These are phyloP conservation scores for Litchi chinensis DNA, from an alignment of 345 rosid genomes.

Conservation along the genomic window DNA sequence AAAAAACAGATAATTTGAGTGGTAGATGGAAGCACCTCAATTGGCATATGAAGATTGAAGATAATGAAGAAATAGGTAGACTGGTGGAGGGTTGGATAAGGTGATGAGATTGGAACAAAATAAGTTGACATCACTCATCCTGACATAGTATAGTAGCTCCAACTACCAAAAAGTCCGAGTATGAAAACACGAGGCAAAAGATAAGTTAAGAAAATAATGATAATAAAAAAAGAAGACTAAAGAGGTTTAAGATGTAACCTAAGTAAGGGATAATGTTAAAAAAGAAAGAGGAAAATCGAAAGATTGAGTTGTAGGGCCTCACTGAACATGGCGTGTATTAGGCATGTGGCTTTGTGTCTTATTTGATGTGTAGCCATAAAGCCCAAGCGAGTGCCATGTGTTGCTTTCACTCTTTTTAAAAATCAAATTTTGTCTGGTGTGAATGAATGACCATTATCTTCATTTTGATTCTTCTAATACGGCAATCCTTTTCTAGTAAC, in stretches of 20 bases:
- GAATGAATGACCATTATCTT: constrained; percentile 1
- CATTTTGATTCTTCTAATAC: background rate
- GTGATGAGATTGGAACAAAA: background rate
- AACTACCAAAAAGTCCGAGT: background rate
- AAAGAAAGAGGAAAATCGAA: background rate
- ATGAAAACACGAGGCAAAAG: background rate
- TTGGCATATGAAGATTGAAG: background rate
- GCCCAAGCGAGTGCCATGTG: constrained; percentile 9
- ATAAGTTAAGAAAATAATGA: background rate
- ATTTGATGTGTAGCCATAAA: background rate
- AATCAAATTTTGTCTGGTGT: constrained; percentile 14
- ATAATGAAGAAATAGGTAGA: background rate
- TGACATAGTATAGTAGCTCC: background rate
- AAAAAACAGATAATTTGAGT: too few relatives aligned
- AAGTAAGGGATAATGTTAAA: constrained; percentile 28
- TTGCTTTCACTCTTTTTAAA: background rate
- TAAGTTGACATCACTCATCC: background rate
- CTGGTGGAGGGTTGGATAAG: background rate
- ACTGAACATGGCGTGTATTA: background rate
- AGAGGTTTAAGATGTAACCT: constrained; percentile 22
- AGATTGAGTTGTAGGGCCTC: background rate
- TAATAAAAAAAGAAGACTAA: background rate
- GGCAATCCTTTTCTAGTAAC: background rate
- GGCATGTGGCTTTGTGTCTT: background rate
- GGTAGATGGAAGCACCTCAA: background rate